Evolutionary conservation across 2,329 filamentous ascomycete species (phyloP), one percentile per base, ranked within the genome.

Genomic region (Huntiella bhutanensis): DNA sequence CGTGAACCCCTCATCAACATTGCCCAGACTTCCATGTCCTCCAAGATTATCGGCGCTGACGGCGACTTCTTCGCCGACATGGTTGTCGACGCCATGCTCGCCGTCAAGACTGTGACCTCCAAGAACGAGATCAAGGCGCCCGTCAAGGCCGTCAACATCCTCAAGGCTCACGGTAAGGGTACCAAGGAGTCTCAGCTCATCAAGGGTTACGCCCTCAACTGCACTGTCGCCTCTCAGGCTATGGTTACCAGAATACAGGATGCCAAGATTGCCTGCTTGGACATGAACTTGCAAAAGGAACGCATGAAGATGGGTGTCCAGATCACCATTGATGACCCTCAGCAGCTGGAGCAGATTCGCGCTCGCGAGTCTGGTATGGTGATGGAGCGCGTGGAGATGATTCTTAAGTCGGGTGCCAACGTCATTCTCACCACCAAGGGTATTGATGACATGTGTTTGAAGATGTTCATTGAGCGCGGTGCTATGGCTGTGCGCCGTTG

Each of bases 251-350:
- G 82, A 56, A 76, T 98, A 60, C 75, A 75, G 45, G 87, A 96
- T 63, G 91, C 91, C 54, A 96, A 93, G 70, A 98, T 98, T 62
- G 91, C 91, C 43, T 80, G 88, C 56, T 66, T 98, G 51, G 91
- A 98, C 61, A 96, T 98, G 76, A 98, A 98, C 65, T 64, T 98
- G 57, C 88, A 96, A 60, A 98, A 98, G 70, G 88, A 96, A 70
- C 76, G 88, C 55, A 96, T 98, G 91, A 96, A 98, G 74, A 70
- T 98, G 49, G 91, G 91, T 54, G 91, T 98, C 51, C 88, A 98
- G 64, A 94, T 98, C 57, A 96, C 91, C 10, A 82, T 98, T 53
- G 91, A 98, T 56, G 91, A 98, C 60, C 91, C 91, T 42, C 80
- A 92, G 60, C 91, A 98, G 64, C 73, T 98, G 43, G 91, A 98